Percentiles rank a stretch among this genome's conserved stretches.
phyloP scores from a whole-genome alignment of 352 stramenopile genomes.

The Nothophytophthora sp. region DNA sequence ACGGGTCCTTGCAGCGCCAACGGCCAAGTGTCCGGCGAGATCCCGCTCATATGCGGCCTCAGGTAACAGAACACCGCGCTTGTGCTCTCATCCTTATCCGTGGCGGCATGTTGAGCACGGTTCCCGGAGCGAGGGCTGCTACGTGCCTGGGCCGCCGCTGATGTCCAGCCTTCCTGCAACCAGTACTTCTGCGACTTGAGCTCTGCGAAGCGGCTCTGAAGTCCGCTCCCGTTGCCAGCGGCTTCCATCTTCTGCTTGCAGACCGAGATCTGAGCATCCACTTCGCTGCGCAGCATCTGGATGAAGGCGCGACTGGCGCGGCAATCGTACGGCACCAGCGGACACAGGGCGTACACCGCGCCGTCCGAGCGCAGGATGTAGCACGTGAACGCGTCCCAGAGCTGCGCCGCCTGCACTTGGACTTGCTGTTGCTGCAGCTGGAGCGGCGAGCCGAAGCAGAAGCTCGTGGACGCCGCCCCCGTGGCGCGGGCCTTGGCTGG shows the following conservation, averaged over 20 bases:
- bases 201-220: constrained; percentile 47
- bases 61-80: constrained; percentile 41
- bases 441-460: constrained; percentile 61
- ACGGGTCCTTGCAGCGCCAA: constrained; percentile 72
- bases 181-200: constrained; percentile 88
- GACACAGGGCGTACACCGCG: constrained; percentile 68
- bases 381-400: constrained; percentile 78
- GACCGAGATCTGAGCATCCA: constrained; percentile 58
- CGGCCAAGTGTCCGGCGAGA: constrained; percentile 75
- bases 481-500: constrained; percentile 27
- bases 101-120: constrained; percentile 1
- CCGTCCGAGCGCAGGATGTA: constrained; percentile 77
- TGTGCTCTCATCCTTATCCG: constrained; percentile 7
- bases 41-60: constrained; percentile 65
- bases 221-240: constrained; percentile 3
- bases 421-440: constrained; percentile 19
- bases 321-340: constrained; percentile 67
- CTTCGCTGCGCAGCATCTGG: constrained; percentile 54
- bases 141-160: constrained; percentile 7
- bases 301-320: constrained; percentile 43
- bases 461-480: constrained; percentile 40
- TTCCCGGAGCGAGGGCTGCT: constrained; percentile 14
- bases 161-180: constrained; percentile 67
- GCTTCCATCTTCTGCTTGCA: constrained; percentile 45
- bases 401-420: constrained; percentile 18